A percentile compares a stretch with the other conserved stretches of the same genome.
These are phyloP conservation scores for Alternaria atra DNA, from an alignment of 2,329 filamentous ascomycete species.

Conservation along the genomic window DNA sequence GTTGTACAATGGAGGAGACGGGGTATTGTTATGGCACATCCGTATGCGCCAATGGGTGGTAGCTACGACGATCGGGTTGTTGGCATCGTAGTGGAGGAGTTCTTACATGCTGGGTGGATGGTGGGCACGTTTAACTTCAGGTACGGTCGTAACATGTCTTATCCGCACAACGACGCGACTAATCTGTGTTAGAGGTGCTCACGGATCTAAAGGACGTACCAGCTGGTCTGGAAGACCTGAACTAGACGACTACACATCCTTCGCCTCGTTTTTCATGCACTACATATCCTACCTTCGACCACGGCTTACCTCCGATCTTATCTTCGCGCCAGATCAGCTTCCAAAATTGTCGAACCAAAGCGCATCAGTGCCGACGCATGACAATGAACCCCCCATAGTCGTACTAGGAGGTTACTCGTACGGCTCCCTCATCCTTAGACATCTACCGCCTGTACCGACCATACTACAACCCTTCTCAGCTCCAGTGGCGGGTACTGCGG, in stretches of 20 bases:
- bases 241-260: constrained; percentile 80
- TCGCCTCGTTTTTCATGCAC: constrained; percentile 80
- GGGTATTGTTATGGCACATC: constrained; percentile 81
- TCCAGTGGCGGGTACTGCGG: constrained; percentile 64
- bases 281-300: constrained; percentile 70
- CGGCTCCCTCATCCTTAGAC: constrained; percentile 81
- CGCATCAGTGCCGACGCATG: background rate
- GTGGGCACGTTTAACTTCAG: constrained; percentile 94
- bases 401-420: constrained; percentile 89
- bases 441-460: constrained; percentile 67
- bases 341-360: background rate
- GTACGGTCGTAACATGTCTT: constrained; percentile 54
- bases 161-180: background rate
- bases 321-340: constrained; percentile 27
- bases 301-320: constrained; percentile 24
- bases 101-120: constrained; percentile 76
- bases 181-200: constrained; percentile 71
- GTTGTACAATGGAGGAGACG: constrained; percentile 49
- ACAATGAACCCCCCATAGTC: constrained; percentile 42
- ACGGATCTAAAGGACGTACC: constrained; percentile 76
- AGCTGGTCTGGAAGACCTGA: constrained; percentile 89
- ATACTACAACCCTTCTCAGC: constrained; percentile 69
- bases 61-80: constrained; percentile 85
- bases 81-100: constrained; percentile 66
- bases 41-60: constrained; percentile 88